Evolutionary conservation across 768 basidiomycete species (phyloP).

Genomic region (Harrya chromipes): DNA sequence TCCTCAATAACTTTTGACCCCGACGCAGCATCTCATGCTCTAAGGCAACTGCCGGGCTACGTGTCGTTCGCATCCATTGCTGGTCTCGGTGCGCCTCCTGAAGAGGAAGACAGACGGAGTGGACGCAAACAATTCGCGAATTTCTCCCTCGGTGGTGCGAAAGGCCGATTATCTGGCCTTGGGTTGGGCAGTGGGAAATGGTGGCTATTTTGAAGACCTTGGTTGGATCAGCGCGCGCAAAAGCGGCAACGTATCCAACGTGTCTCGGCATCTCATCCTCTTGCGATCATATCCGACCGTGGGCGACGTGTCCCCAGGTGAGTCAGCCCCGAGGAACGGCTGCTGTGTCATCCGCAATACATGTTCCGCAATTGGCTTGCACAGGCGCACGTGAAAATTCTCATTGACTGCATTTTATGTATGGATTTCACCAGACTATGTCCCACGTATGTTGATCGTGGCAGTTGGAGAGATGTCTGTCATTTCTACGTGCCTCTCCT

Average conservation of each 20-base stretch:
- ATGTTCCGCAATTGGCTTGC: conserved; percentile 2
- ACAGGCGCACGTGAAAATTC: conserved; percentile 5
- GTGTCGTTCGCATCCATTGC: conserved; percentile 67
- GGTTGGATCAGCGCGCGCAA: neutral
- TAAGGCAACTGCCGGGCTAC: conserved; percentile 57
- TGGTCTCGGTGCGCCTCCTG: conserved; percentile 62
- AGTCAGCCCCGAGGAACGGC: conserved; percentile 18
- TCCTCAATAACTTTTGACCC: conserved; percentile 54
- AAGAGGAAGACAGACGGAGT: conserved; percentile 36
- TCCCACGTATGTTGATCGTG: conserved; percentile 6
- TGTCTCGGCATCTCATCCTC: conserved; percentile 8
- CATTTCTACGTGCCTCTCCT: conserved; percentile 5
- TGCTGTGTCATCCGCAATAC: conserved; percentile 6
- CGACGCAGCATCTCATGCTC: conserved; percentile 55
- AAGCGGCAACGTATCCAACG: conserved; percentile 6
- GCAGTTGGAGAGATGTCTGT: conserved; percentile 6
- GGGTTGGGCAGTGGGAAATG: conserved; percentile 32
- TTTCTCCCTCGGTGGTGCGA: conserved; percentile 17
- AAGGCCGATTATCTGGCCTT: conserved; percentile 20
- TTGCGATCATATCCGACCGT: conserved; percentile 1
- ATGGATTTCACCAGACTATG: conserved; percentile 23
- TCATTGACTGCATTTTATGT: conserved; percentile 10
- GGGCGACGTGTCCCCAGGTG: conserved; percentile 15
- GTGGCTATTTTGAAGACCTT: conserved; percentile 27
- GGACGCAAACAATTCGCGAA: conserved; percentile 16